These are phyloP conservation scores for Penicillium manginii DNA, from an alignment of 495 filamentous ascomycete species.

Conservation along the genomic window DNA sequence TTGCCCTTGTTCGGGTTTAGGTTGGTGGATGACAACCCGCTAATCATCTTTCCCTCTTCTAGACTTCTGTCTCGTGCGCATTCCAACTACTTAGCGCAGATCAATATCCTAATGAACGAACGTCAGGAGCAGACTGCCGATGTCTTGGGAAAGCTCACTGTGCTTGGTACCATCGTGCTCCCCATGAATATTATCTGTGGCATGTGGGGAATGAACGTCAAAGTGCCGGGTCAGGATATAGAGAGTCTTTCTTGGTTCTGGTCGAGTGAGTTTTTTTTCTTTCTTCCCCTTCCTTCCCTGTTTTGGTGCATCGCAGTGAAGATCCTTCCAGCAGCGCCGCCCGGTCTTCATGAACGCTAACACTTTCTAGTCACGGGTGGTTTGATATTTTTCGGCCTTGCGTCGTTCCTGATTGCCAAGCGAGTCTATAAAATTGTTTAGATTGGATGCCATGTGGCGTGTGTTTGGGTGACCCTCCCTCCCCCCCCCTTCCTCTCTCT, in stretches of 20 bases:
- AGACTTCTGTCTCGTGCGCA: slow-evolving; percentile 92
- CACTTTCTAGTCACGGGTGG: slow-evolving; percentile 65
- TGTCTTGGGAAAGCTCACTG: slow-evolving; percentile 91
- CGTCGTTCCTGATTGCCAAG: slow-evolving; percentile 83
- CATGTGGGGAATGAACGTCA: slow-evolving; percentile 98
- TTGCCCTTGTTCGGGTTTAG: not conserved
- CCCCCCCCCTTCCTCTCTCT: slow-evolving; percentile 1
- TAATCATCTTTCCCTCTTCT: not conserved
- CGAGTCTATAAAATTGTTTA: slow-evolving; percentile 70
- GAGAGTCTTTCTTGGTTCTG: slow-evolving; percentile 68
- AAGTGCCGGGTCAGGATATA: slow-evolving; percentile 84
- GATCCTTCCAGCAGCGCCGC: not conserved
- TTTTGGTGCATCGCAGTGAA: not conserved
- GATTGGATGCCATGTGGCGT: slow-evolving; percentile 7
- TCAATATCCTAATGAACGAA: slow-evolving; percentile 97
- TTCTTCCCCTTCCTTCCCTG: slow-evolving; percentile 20
- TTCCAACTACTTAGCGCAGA: slow-evolving; percentile 91
- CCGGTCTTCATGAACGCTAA: slow-evolving; percentile 3
- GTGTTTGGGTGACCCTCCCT: not conserved
- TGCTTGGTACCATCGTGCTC: slow-evolving; percentile 93
- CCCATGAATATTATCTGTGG: slow-evolving; percentile 99
- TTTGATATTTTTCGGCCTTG: slow-evolving; percentile 74
- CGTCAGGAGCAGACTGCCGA: slow-evolving; percentile 94
- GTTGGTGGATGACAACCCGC: not conserved
- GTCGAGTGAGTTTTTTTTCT: slow-evolving; percentile 50